Evolutionary conservation across 208 protist genomes (phyloP).

Genomic region (Trichomonas vaginalis): DNA sequence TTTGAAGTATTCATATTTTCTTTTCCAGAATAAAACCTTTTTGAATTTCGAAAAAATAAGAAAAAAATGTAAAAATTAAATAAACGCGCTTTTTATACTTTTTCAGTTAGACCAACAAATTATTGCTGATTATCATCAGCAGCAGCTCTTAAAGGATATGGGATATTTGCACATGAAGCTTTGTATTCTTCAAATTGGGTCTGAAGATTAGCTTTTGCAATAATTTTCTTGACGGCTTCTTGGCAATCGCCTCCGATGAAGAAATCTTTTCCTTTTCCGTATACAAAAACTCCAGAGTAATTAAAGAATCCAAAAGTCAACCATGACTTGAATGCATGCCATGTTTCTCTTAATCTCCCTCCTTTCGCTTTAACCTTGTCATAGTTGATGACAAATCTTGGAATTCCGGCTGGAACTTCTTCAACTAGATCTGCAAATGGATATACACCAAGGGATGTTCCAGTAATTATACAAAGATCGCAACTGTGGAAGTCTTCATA

Average conservation of each 20-base stretch:
- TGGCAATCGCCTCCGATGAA: background rate
- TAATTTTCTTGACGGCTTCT: background rate
- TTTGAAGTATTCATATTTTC: too few species aligned
- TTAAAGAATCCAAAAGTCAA: background rate
- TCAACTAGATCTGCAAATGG: background rate
- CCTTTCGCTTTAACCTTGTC: background rate
- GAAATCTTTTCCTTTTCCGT: background rate
- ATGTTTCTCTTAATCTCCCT: background rate
- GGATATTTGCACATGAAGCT: background rate
- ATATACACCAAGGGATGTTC: background rate
- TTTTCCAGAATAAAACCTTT: too few species aligned
- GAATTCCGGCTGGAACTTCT: background rate
- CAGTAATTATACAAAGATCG: background rate
- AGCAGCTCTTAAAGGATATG: background rate
- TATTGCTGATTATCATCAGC: too few species aligned
- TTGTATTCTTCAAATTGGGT: background rate
- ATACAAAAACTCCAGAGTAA: background rate
- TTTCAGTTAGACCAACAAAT: too few species aligned
- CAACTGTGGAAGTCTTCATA: background rate
- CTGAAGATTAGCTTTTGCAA: background rate
- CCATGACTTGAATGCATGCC: background rate
- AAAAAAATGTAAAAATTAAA: too few species aligned
- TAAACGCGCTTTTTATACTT: too few species aligned
- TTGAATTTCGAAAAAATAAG: too few species aligned
- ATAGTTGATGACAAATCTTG: background rate